Base-by-base conservation (phyloP, 768 basidiomycete genomes). In the Mycena venus region DNA sequence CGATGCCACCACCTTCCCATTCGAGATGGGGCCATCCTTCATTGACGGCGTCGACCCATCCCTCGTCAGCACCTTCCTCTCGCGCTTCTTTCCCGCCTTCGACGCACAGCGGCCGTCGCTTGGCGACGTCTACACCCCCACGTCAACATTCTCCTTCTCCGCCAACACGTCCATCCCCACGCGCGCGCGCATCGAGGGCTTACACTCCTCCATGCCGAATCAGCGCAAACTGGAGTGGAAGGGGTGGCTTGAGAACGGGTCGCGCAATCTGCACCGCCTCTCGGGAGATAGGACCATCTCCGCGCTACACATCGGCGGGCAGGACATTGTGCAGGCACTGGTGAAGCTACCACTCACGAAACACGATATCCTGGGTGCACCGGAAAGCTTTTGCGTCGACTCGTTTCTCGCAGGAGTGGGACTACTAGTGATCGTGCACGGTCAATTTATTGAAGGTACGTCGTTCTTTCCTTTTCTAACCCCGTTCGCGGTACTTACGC, bases 141-240 rank as follows among this genome's bases (percentile, higher is more conserved):
- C 90, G 14, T 95, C 97, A n/a, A 97, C 96, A 10, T 97, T 99
- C 81, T 98, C 97, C 1, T 94, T 93, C 81, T 94, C 93, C 23
- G 91, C 91, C 78, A 97, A 97, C 81, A 97, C 97, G 1, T 81
- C 90, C 8, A 94, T 97, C 73, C 95, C 95, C 5, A 82, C 88
- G 9, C 93, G 97, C 19, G 94, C 95, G 0, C 90, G 94, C 58
- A 86, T 94, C 56, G 89, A 93, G 80, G 93, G 92, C 25, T 87
- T 92, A 74, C 92, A 95, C 73, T 79, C 83, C 8, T 90, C 90
- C 7, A 85, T 96, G 83, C 95, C 96, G 12, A 93, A 97, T 79
- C 96, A 98, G 83, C 89, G 90, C 72, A 94, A 94, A 79, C 84
- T 98, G 60, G 91, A 91, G 10, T 98, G 97, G 97, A 82, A 84